phyloP scores from a whole-genome alignment of 495 filamentous ascomycete species.

The Penicillium nucicola region DNA sequence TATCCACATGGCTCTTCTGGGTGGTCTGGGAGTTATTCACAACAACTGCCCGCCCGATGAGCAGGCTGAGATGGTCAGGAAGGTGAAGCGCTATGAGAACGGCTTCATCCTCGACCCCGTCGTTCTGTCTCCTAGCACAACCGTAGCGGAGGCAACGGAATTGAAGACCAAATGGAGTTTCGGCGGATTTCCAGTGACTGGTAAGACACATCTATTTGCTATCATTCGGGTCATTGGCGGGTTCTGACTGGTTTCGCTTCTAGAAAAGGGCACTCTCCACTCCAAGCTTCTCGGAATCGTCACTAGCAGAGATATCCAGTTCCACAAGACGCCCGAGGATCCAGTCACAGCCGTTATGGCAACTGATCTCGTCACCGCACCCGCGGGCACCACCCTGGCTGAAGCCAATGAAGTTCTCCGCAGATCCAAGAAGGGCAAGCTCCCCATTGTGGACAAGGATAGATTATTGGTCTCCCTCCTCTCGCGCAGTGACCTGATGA shows the following conservation, averaged over 20 bases:
- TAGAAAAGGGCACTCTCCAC: conserved; percentile 90
- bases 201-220: conserved; percentile 53
- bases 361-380: conserved; percentile 89
- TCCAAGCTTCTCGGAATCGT: conserved; percentile 96
- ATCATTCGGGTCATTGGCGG: too few species aligned
- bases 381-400: conserved; percentile 73
- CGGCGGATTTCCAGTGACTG: conserved; percentile 97
- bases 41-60: conserved; percentile 96
- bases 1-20: conserved; percentile 96
- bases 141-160: conserved; percentile 85
- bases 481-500: conserved; percentile 94
- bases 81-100: conserved; percentile 99
- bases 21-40: conserved; percentile 95
- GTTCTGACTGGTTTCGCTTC: too few species aligned
- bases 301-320: conserved; percentile 96
- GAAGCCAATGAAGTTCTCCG: conserved; percentile 93
- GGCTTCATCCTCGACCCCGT: conserved; percentile 97
- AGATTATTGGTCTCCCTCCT: conserved; percentile 92
- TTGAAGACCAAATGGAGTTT: conserved; percentile 98
- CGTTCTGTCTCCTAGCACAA: conserved; percentile 81
- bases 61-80: conserved; percentile 97
- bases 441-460: conserved; percentile 86
- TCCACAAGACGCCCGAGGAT: conserved; percentile 66
- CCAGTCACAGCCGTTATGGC: conserved; percentile 91
- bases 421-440: conserved; percentile 97